Conservation (phyloP, 2,329 filamentous ascomycete genomes). For the Penicillium sp. region DNA sequence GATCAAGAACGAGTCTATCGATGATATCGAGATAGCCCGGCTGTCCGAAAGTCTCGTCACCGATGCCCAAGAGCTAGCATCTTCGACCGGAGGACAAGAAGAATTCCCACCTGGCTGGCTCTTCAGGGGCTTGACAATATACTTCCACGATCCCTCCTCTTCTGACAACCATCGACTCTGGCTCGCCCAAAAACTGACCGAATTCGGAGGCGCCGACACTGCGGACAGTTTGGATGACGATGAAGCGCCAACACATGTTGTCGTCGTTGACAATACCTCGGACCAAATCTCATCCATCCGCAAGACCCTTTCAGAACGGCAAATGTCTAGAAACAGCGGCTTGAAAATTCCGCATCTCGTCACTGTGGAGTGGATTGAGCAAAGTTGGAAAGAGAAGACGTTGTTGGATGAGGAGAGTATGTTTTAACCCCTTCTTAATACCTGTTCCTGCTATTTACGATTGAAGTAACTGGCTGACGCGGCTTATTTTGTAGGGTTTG, state of each 20-base stretch:
- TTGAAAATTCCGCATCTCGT: conserved; percentile 65
- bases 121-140: conserved; percentile 46
- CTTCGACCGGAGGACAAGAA: neutral
- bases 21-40: conserved; percentile 42
- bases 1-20: conserved; percentile 15
- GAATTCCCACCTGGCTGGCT: conserved; percentile 37
- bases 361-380: conserved; percentile 66
- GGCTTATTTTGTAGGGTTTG: neutral
- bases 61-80: conserved; percentile 44
- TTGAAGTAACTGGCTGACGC: neutral
- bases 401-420: conserved; percentile 70
- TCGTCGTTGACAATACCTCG: conserved; percentile 44
- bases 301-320: conserved; percentile 21
- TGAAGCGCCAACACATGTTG: conserved; percentile 66
- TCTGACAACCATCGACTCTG: conserved; percentile 10
- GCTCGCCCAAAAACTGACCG: conserved; percentile 55
- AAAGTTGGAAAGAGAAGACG: conserved; percentile 76
- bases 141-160: conserved; percentile 32
- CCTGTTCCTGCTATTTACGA: neutral
- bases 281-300: conserved; percentile 32
- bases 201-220: conserved; percentile 66
- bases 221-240: conserved; percentile 43
- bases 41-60: conserved; percentile 52
- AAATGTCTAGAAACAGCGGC: conserved; percentile 29
- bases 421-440: neutral